Percentiles rank a stretch among this genome's conserved stretches.
These are phyloP conservation scores for Vigna radiata DNA, from an alignment of 306 rosid genomes.

Conservation along the genomic window DNA sequence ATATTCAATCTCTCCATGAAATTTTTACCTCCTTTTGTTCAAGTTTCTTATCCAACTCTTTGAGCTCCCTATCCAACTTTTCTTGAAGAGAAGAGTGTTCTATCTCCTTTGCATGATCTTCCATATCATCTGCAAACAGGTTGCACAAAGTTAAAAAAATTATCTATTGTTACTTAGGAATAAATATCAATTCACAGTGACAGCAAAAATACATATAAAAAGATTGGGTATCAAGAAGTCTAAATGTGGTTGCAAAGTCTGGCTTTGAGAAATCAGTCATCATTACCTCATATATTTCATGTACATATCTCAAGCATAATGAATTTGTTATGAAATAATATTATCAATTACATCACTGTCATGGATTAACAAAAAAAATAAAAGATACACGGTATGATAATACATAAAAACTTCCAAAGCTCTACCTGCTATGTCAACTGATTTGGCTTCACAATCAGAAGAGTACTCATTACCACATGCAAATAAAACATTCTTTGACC, in stretches of 20 bases:
- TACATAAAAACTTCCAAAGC: neutral
- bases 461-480: constrained; percentile 66
- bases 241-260: neutral
- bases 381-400: constrained; percentile 9
- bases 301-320: neutral
- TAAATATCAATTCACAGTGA: constrained; percentile 2
- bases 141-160: neutral
- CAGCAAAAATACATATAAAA: neutral
- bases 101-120: constrained; percentile 80
- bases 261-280: constrained; percentile 29
- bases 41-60: constrained; percentile 88
- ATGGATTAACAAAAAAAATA: constrained; percentile 8
- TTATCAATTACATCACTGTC: neutral
- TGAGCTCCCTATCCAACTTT: constrained; percentile 83
- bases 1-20: neutral
- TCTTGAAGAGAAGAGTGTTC: constrained; percentile 95
- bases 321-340: constrained; percentile 5
- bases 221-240: neutral
- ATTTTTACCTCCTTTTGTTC: constrained; percentile 90
- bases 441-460: constrained; percentile 70
- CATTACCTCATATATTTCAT: neutral
- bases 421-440: constrained; percentile 70
- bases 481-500: constrained; percentile 62
- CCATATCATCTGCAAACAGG: constrained; percentile 63
- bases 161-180: constrained; percentile 4